Base-by-base conservation (phyloP, 345 rosid species). In the Raphanus raphanistrum region DNA sequence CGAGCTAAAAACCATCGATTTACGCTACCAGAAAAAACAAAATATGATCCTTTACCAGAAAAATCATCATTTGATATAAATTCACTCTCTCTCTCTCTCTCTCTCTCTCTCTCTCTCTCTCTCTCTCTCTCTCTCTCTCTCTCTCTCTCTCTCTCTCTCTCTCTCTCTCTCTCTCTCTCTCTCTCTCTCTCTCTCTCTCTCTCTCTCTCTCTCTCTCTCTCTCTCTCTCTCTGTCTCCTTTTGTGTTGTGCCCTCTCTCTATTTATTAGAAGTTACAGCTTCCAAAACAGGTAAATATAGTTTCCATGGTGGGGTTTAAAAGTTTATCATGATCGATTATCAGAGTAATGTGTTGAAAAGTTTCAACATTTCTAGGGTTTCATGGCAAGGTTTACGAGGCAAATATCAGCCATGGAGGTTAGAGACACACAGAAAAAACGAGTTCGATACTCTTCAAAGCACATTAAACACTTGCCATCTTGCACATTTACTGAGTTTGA, bases 401-500 rank as follows among this genome's bases (percentile, higher is more conserved):
- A 77, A 67, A 79, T 79, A 74, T 36, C 83, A 41, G 13, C 66
- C 5, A 31, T n/a, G 52, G 85, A 82, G 25, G 62, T 79, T 54
- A 85, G 33, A 60, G 72, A 68, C 3, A 65, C 78, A 2, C 79
- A 72, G 38, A 48, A 72, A 32, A 84, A 67, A 29, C 68, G 64
- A 67, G 66, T 84, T 16, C 81, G 28, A 62, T 80, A 81, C 64
- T 68, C 85, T 62, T 52, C 66, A 8, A 64, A 73, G 4, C 75
- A 76, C 1, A 27, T 72, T 13, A 66, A 72, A 64, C 57, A 77
- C 31, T 71, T 72, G 67, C 86, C 84, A 48, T 75, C 79, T 9
- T 77, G 74, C 43, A 45, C 68, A 0, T 28, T 73, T 15, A 80
- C 84, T 28, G 83, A 86, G 28, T 83, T 85, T 74, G 85, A 81